Evolutionary conservation across 129 eudicot genomes (phyloP).

Genomic region (Flaveria brownii): DNA sequence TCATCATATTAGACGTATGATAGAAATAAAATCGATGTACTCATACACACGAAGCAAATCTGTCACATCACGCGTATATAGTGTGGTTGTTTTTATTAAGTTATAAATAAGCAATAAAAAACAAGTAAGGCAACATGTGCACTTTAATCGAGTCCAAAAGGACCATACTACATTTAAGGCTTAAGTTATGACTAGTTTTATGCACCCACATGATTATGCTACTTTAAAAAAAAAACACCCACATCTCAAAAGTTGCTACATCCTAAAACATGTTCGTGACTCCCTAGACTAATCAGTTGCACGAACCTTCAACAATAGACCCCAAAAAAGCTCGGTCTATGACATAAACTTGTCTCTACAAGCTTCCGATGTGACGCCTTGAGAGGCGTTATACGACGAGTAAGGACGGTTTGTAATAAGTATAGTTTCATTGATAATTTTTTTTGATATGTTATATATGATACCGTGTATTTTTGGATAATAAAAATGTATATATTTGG

Average conservation of each 20-base stretch:
- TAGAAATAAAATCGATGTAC: too few species aligned
- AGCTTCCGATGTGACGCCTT: not conserved
- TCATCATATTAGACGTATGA: too few species aligned
- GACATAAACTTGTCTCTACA: not conserved
- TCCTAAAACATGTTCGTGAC: slow-evolving; percentile 20
- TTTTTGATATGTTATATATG: too few species aligned
- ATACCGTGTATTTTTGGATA: too few species aligned
- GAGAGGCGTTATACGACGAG: too few species aligned
- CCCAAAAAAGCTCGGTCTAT: not conserved
- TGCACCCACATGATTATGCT: slow-evolving; percentile 31
- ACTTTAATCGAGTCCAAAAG: slow-evolving; percentile 31
- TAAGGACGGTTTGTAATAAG: too few species aligned
- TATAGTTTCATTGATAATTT: too few species aligned
- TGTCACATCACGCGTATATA: not conserved
- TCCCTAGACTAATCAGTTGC: slow-evolving; percentile 12
- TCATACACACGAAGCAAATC: too few species aligned
- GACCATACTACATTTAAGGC: slow-evolving; percentile 33
- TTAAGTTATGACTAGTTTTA: slow-evolving; percentile 32
- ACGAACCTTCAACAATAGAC: not conserved
- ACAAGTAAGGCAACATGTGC: not conserved
- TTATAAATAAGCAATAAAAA: not conserved
- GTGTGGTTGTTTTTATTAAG: not conserved
- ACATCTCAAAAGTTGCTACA: slow-evolving; percentile 28
- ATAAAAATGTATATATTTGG: too few species aligned
- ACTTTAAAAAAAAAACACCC: slow-evolving; percentile 18